Percentiles rank a stretch among this genome's conserved stretches.
Conservation (phyloP, 2,329 filamentous ascomycete genomes). For the Fusarium sulawesiense region DNA sequence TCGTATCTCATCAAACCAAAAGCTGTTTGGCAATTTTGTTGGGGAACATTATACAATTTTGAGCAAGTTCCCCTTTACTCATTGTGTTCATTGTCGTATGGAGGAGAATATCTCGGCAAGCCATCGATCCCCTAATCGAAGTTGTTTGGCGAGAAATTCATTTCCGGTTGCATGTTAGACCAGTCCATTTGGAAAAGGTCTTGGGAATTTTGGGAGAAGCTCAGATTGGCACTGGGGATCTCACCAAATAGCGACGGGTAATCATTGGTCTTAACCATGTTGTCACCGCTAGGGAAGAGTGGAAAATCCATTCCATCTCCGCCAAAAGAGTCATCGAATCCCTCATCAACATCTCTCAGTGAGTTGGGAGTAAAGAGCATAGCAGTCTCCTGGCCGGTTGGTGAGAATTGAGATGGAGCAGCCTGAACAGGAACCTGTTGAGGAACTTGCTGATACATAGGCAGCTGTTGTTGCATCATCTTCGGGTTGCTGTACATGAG, state of each 20-base stretch:
- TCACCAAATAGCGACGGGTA: constrained; percentile 63
- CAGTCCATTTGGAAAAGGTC: constrained; percentile 63
- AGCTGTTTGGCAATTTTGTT: constrained; percentile 33
- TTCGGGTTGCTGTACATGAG: constrained; percentile 55
- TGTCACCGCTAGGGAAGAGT: constrained; percentile 62
- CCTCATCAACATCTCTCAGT: constrained; percentile 71
- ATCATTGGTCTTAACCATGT: constrained; percentile 47
- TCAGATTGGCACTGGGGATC: constrained; percentile 61
- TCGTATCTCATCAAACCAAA: constrained; percentile 44
- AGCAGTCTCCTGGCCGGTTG: constrained; percentile 73
- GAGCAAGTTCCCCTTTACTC: constrained; percentile 26
- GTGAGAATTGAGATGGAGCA: constrained; percentile 70
- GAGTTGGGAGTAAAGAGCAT: constrained; percentile 77
- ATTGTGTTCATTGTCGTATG: constrained; percentile 1
- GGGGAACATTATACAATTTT: constrained; percentile 40
- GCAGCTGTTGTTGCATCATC: constrained; percentile 57
- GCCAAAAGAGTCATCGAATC: constrained; percentile 67
- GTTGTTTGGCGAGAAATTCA: constrained; percentile 47
- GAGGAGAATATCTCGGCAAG: background rate
- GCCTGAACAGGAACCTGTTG: constrained; percentile 44
- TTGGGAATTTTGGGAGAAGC: constrained; percentile 64
- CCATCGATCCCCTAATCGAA: constrained; percentile 47
- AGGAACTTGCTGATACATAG: constrained; percentile 45
- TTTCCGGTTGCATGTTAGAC: constrained; percentile 51
- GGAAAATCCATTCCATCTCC: constrained; percentile 70